phyloP scores from a whole-genome alignment of 257 asterid genomes.

The Cordia subcordata region DNA sequence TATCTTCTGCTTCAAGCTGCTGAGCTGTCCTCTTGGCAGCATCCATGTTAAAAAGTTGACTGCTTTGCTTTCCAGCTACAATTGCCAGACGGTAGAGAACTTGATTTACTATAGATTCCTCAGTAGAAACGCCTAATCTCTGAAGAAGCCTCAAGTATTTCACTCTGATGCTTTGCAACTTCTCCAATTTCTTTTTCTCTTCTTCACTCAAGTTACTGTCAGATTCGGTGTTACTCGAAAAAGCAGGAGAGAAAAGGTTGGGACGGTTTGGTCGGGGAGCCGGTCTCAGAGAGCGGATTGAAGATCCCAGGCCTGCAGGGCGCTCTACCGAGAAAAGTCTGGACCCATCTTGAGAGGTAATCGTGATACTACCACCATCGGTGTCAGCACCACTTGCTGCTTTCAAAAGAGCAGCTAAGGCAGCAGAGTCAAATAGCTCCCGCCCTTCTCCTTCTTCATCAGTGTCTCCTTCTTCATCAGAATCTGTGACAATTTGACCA shows the following conservation, averaged over 20 bases:
- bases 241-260: slow-evolving; percentile 39
- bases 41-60: slow-evolving; percentile 61
- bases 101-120: slow-evolving; percentile 76
- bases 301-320: slow-evolving; percentile 92
- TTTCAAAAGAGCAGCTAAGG: slow-evolving; percentile 88
- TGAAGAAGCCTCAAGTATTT: slow-evolving; percentile 86
- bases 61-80: slow-evolving; percentile 73
- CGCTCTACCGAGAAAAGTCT: slow-evolving; percentile 91
- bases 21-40: slow-evolving; percentile 66
- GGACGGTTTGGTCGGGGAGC: slow-evolving; percentile 50
- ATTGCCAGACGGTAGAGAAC: slow-evolving; percentile 75
- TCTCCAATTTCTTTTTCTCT: slow-evolving; percentile 82
- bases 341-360: slow-evolving; percentile 84
- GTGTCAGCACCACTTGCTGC: slow-evolving; percentile 88
- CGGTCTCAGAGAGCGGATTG: slow-evolving; percentile 75
- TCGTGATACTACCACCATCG: slow-evolving; percentile 65
- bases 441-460: slow-evolving; percentile 92
- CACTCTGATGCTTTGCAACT: slow-evolving; percentile 69
- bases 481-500: slow-evolving; percentile 91
- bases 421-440: slow-evolving; percentile 82
- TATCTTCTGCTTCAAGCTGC: slow-evolving; percentile 62
- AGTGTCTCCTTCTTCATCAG: slow-evolving; percentile 85
- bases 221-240: slow-evolving; percentile 42
- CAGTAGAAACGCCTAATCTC: slow-evolving; percentile 69
- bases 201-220: slow-evolving; percentile 74